Evolutionary conservation across 441 rosid genomes (phyloP).

Genomic region (Gossypium aridum): DNA sequence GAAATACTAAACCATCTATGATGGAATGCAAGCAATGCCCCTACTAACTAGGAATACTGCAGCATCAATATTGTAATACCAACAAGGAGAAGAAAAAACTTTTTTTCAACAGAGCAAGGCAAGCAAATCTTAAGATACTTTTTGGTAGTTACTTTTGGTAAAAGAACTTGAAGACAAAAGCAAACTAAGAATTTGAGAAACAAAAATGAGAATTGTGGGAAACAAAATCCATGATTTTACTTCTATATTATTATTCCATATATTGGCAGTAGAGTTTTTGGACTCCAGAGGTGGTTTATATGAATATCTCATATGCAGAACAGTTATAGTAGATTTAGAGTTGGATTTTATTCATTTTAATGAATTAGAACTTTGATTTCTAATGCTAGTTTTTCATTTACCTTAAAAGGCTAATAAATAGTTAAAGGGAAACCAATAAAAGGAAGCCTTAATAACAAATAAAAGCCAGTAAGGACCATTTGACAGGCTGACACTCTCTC

Average conservation of each 20-base stretch:
- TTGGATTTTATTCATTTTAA: background rate
- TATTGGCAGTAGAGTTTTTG: background rate
- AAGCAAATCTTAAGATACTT: background rate
- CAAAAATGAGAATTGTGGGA: background rate
- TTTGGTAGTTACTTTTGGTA: background rate
- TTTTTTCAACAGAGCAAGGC: background rate
- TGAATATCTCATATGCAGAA: background rate
- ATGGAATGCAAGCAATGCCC: background rate
- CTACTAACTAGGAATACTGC: background rate
- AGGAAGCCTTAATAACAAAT: background rate
- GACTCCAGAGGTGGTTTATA: background rate
- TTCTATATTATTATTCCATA: background rate
- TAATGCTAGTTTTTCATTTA: background rate
- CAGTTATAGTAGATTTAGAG: background rate
- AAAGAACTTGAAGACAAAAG: background rate
- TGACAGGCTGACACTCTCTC: background rate
- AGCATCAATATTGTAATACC: background rate
- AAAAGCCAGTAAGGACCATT: background rate
- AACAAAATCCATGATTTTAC: background rate
- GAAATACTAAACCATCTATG: background rate
- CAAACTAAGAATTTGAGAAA: background rate
- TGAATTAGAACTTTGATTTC: background rate
- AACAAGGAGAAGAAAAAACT: background rate
- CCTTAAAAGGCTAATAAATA: background rate
- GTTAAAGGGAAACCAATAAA: background rate